These are phyloP conservation scores for Schizochytrium sp. DNA, from an alignment of 108 stramenopile species.

Conservation along the genomic window DNA sequence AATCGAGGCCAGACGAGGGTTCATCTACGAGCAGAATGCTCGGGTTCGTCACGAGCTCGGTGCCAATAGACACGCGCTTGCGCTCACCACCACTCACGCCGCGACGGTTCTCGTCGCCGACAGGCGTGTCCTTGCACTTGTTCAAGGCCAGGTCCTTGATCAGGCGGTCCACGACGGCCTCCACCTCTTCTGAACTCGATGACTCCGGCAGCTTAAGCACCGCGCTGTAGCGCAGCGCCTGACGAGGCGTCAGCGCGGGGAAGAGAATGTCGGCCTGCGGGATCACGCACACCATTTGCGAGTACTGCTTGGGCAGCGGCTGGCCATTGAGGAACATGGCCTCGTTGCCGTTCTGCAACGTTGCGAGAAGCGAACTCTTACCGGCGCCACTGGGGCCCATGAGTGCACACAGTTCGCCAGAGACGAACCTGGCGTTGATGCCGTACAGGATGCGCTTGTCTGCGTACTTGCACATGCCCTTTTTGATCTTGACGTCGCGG, in stretches of 20 bases:
- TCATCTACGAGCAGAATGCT: constrained; percentile 30
- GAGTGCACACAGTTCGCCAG: constrained; percentile 16
- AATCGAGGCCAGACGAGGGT: constrained; percentile 62
- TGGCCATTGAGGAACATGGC: background rate
- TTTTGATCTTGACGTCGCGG: background rate
- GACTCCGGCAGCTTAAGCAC: constrained; percentile 7
- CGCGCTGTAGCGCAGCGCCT: constrained; percentile 31
- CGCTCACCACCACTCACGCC: constrained; percentile 36
- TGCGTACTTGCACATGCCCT: background rate
- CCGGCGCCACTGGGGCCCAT: constrained; percentile 34
- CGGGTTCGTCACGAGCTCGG: constrained; percentile 30
- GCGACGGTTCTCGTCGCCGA: constrained; percentile 10
- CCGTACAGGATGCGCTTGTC: constrained; percentile 8
- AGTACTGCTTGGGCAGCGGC: background rate
- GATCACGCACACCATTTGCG: constrained; percentile 17
- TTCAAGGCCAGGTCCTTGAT: constrained; percentile 11
- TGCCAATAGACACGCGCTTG: constrained; percentile 35
- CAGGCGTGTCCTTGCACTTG: background rate
- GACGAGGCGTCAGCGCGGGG: constrained; percentile 28
- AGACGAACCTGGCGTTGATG: background rate
- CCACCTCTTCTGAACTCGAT: background rate
- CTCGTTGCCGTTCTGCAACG: background rate
- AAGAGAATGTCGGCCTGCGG: constrained; percentile 46
- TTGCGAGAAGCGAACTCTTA: constrained; percentile 16
- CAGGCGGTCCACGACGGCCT: background rate